A percentile compares a stretch with the other conserved stretches of the same genome.
phyloP scores from a whole-genome alignment of 2,329 filamentous ascomycete genomes.

The Westerdykella ornata region DNA sequence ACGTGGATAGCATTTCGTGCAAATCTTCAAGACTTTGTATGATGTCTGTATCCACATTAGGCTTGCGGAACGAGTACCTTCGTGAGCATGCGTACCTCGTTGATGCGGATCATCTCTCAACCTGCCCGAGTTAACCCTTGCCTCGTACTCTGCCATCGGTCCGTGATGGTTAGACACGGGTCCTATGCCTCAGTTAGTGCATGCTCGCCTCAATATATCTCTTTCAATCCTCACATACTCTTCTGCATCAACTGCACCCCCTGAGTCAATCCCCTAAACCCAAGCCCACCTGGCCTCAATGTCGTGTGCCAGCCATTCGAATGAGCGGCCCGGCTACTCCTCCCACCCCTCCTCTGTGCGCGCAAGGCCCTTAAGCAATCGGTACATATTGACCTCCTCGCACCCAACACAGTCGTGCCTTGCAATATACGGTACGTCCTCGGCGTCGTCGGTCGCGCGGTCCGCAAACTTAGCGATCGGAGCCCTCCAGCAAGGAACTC shows the following conservation, averaged over 20 bases:
- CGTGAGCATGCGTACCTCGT: conserved; percentile 53
- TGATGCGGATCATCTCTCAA: conserved; percentile 88
- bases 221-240: conserved; percentile 16
- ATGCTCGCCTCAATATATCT: background rate
- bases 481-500: conserved; percentile 21
- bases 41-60: conserved; percentile 53
- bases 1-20: conserved; percentile 71
- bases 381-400: conserved; percentile 22
- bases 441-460: no score
- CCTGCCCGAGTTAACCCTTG: conserved; percentile 64
- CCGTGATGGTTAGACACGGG: conserved; percentile 40
- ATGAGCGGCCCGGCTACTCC: conserved; percentile 3
- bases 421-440: background rate
- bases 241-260: conserved; percentile 23
- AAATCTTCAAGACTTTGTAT: conserved; percentile 85
- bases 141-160: conserved; percentile 83
- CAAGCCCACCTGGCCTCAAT: conserved; percentile 7
- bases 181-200: background rate
- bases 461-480: conserved; percentile 11
- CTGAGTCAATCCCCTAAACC: conserved; percentile 17
- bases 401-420: conserved; percentile 1
- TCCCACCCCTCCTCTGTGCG: conserved; percentile 6
- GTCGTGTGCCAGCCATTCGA: conserved; percentile 3
- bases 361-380: conserved; percentile 18
- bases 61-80: background rate